These are phyloP conservation scores for Neurospora cerealis DNA, from an alignment of 495 filamentous ascomycete species.

Conservation along the genomic window DNA sequence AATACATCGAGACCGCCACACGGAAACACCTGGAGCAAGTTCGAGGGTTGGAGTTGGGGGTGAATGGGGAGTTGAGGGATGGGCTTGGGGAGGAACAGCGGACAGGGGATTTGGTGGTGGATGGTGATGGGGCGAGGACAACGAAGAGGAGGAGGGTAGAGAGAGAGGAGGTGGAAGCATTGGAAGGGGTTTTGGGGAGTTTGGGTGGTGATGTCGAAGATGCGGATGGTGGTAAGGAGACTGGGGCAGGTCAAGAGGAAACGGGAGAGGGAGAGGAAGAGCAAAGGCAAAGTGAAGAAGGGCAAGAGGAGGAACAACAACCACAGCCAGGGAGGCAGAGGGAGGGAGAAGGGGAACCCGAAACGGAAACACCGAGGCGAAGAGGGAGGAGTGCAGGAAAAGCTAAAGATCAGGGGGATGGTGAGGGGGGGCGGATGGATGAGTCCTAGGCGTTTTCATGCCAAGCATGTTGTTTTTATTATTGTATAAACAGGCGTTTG, in stretches of 20 bases:
- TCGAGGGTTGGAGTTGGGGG: constrained; percentile 45
- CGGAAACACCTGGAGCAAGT: constrained; percentile 45
- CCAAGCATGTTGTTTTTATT: background rate
- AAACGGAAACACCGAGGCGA: background rate
- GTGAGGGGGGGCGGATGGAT: background rate
- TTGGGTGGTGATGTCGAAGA: constrained; percentile 18
- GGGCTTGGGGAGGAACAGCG: constrained; percentile 34
- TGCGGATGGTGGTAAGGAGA: background rate
- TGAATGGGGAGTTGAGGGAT: constrained; percentile 46
- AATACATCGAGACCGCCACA: constrained; percentile 67
- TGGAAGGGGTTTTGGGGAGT: constrained; percentile 38
- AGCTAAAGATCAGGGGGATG: background rate
- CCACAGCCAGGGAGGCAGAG: background rate
- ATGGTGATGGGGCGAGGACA: constrained; percentile 27
- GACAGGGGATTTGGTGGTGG: constrained; percentile 41
- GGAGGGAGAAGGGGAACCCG: background rate
- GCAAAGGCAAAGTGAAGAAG: background rate
- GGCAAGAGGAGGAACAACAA: background rate
- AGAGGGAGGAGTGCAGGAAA: background rate
- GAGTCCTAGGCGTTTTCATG: background rate
- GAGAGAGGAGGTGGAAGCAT: constrained; percentile 40
- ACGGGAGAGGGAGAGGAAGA: background rate
- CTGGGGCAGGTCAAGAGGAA: background rate
- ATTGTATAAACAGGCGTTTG: background rate
- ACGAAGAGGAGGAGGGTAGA: constrained; percentile 25